Base-by-base conservation (phyloP, 2,329 filamentous ascomycete genomes). In the Trichoderma cornu-damae region DNA sequence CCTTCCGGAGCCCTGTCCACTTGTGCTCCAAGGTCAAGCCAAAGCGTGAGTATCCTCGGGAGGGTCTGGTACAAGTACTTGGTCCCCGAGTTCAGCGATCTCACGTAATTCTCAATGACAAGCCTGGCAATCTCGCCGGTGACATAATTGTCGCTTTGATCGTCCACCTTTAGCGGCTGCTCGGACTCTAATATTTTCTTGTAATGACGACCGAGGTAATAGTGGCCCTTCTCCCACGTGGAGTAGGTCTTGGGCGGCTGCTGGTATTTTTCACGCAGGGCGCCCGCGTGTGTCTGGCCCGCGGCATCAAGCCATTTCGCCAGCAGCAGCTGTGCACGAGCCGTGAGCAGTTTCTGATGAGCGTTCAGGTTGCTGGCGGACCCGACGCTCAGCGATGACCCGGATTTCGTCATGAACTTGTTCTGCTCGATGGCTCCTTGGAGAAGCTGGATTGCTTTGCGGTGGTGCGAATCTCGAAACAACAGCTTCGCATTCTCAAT, bases 61-160 rank as follows among this genome's bases (percentile, higher is more conserved):
- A 99, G 77, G 0, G 92, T 96, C 71, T 97, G 92, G 66, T 96
- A 96, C 42, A 96, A 83, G 71, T 97, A 96, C 72, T 97, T 99
- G 46, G 90, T 94, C 30, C 94, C 94, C 63, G 87, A 93, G 26
- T 86, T 85, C 43, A 96, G 80, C 2, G 92, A 95, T 26, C 93
- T 84, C 43, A 96, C 78, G 67, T 96, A 96, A 68, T 96, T 96
- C 66, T 96, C 91, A 62, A 97, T 89, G 34, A 99, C 89, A 14
- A 96, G 80, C 67, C 92, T 91, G 2, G 90, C 86, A 18, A 87
- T 84, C 69, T 96, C 92, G 37, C 94, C 95, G 9, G 83, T 89
- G 56, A 94, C 73, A 65, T 85, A 91, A 59, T 82, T 79, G 54
- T 91, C 87, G 40, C 82, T 86, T 70, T 96, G 91, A 61, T 92